These are phyloP conservation scores for Hericium erinaceus DNA, from an alignment of 768 basidiomycete genomes.

Conservation along the genomic window DNA sequence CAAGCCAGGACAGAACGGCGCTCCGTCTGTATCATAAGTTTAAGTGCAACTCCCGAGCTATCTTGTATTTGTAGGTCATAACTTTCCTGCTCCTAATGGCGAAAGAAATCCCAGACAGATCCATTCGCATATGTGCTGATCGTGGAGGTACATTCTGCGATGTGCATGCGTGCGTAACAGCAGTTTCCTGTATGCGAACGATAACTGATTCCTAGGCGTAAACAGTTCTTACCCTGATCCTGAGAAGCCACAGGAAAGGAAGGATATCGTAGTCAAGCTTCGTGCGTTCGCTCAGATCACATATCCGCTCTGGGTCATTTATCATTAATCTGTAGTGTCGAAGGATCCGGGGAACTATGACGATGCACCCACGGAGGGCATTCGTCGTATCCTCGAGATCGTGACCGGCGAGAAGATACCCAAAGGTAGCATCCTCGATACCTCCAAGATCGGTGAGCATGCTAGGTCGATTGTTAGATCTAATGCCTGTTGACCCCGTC, in stretches of 20 bases:
- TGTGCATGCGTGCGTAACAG: slow-evolving; percentile 58
- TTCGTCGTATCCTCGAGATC: slow-evolving; percentile 74
- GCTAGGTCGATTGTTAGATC: not conserved
- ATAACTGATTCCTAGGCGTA: not conserved
- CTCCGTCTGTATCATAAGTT: too few species aligned
- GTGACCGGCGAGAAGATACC: slow-evolving; percentile 62
- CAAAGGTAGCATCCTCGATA: slow-evolving; percentile 57
- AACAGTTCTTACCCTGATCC: slow-evolving; percentile 68
- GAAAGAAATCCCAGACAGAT: slow-evolving; percentile 50
- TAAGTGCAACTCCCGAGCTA: too few species aligned
- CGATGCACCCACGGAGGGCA: slow-evolving; percentile 93
- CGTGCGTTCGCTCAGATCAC: slow-evolving; percentile 33
- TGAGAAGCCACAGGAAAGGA: slow-evolving; percentile 45
- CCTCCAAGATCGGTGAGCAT: slow-evolving; percentile 70
- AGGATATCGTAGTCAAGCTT: slow-evolving; percentile 87
- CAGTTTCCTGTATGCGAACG: not conserved
- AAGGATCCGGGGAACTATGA: slow-evolving; percentile 82
- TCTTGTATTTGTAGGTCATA: too few species aligned
- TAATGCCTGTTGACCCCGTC: not conserved
- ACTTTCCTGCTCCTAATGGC: too few species aligned
- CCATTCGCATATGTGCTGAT: slow-evolving; percentile 80
- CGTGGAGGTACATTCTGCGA: slow-evolving; percentile 92
- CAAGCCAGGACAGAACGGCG: too few species aligned
- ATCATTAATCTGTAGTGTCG: slow-evolving; percentile 45
- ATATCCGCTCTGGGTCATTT: not conserved